Percentiles rank a stretch among this genome's conserved stretches.
Conservation (phyloP, 2,329 filamentous ascomycete genomes). For the Elsinoe ampelina region DNA sequence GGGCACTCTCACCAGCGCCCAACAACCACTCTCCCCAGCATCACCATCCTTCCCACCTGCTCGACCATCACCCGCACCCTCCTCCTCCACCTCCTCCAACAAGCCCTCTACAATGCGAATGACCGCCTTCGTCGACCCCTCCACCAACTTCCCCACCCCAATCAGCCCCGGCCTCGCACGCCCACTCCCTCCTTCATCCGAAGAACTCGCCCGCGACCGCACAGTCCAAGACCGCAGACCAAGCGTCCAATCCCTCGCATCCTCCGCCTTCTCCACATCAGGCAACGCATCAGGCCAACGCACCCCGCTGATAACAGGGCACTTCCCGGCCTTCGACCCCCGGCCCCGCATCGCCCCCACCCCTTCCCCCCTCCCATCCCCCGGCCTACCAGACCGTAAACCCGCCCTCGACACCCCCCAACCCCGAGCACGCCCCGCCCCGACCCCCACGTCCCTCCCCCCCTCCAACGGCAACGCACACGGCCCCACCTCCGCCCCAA, state of each 20-base stretch:
- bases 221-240: slow-evolving; percentile 3
- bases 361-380: background rate
- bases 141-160: background rate
- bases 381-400: background rate
- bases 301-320: background rate
- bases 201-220: background rate
- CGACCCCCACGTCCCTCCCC: no score
- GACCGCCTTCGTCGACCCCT: slow-evolving; percentile 11
- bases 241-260: background rate
- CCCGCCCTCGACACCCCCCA: background rate
- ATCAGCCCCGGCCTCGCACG: background rate
- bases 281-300: background rate
- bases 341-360: background rate
- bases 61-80: background rate
- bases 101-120: slow-evolving; percentile 7
- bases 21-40: background rate
- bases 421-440: no score
- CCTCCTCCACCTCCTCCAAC: background rate
- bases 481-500: background rate
- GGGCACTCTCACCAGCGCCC: slow-evolving; percentile 18
- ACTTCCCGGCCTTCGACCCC: background rate
- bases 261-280: background rate
- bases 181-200: background rate
- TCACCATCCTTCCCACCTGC: background rate
- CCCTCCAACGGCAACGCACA: no score